Evolutionary conservation across 2,329 filamentous ascomycete genomes (phyloP), one percentile per base, ranked within the genome.

Genomic region (Verticillium isaacii): DNA sequence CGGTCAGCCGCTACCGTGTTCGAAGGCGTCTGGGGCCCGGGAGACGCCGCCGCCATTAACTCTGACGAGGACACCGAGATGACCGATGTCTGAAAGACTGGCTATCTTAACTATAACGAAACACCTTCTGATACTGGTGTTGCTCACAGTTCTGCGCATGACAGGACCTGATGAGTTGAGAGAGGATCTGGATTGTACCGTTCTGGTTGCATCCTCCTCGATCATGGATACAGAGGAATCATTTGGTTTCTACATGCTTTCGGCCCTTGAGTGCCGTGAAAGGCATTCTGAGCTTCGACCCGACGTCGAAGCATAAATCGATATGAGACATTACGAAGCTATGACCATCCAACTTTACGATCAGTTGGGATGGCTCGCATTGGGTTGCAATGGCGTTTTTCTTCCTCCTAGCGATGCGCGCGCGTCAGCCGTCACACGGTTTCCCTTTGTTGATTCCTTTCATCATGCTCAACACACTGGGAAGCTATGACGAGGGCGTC

Each of bases 1-100:
- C 88, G 90, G 61, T 91, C 93, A 12, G 91, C 93, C 55, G 95
- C 95, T n/a, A 97, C 93, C 0, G 88, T 99, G 60, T 99, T 91
- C 69, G 95, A 99, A 77, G 95, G 95, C 65, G 95, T 92, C 73
- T 99, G 93, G 90, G 95, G 95, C 4, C 94, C 94, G 36, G 88
- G 79, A n/a, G 81, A 84, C 19, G 32, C 14, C 59, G 74, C 81
- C 58, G 71, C 78, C 36, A 73, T 76, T 23, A 74, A 74, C 6
- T 73, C 71, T 5, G 73, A 71, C 32, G 65, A 73, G 41, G 84
- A 87, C 65, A 84, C 82, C 5, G 84, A 85, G 70, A 87, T 87
- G 85, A 85, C 77, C 17, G 85, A 85, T 66, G 82, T 83, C 60
- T 86, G 76, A 75, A 64, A 29, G 32, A 32, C 39, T 23, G 19